Conservation (phyloP, 129 eudicot species). For the Centaurea solstitialis region DNA sequence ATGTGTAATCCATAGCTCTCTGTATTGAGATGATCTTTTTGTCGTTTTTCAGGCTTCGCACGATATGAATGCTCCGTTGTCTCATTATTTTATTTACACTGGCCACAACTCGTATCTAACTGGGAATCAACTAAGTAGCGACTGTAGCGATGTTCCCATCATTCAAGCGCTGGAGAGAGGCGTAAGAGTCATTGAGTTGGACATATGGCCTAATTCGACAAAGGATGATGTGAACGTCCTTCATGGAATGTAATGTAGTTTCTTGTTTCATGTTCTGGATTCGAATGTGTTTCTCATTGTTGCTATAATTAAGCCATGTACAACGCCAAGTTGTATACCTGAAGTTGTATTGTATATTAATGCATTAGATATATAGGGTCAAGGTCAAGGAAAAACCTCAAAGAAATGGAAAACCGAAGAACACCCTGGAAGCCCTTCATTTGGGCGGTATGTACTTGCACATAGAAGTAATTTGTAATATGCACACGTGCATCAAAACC, state of each 20-base stretch:
- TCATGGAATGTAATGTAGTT: constrained; percentile 69
- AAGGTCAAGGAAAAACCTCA: no score
- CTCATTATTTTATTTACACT: constrained; percentile 87
- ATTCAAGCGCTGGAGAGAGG: constrained; percentile 70
- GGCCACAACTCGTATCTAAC: constrained; percentile 95
- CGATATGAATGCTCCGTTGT: constrained; percentile 85
- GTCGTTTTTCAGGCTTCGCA: constrained; percentile 60
- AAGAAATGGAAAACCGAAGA: no score
- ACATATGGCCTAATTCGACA: constrained; percentile 91
- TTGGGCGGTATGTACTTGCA: no score
- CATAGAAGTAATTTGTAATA: no score
- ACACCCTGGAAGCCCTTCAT: no score
- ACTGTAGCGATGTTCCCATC: constrained; percentile 91
- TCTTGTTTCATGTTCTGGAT: not conserved
- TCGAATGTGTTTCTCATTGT: not conserved
- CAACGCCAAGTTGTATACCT: not conserved
- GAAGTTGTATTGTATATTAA: not conserved
- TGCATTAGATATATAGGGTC: not conserved
- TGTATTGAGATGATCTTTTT: constrained; percentile 1
- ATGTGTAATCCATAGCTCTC: not conserved
- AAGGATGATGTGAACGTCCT: constrained; percentile 72
- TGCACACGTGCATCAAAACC: no score
- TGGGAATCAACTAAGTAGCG: constrained; percentile 91
- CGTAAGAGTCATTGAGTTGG: constrained; percentile 91
- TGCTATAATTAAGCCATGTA: not conserved